Base-by-base conservation (phyloP, 371 early-diverging fungal genomes). In the Apophysomyces sp. region DNA sequence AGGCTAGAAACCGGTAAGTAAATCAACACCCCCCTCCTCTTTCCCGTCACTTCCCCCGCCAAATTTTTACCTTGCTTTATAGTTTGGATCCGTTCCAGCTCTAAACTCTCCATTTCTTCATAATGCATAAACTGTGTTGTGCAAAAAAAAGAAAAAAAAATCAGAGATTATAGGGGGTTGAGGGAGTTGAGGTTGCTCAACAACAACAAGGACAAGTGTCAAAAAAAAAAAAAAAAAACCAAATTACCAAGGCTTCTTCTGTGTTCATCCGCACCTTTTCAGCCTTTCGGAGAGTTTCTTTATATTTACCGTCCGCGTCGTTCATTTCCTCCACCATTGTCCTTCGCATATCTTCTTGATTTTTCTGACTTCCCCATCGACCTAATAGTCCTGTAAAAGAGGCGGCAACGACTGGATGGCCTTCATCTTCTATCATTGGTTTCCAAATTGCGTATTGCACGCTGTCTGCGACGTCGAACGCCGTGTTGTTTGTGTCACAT, bases 191-290 rank as follows among this genome's bases (percentile, higher is more conserved):
- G n/a, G n/a, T n/a, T n/a, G n/a, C n/a, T n/a, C n/a, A n/a, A n/a
- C n/a, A n/a, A n/a, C n/a, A n/a, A n/a, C n/a, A n/a, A n/a, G n/a
- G n/a, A n/a, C n/a, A n/a, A n/a, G n/a, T n/a, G n/a, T n/a, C n/a
- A n/a, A n/a, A n/a, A n/a, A n/a, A n/a, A n/a, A n/a, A n/a, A n/a
- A n/a, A n/a, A n/a, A n/a, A n/a, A n/a, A n/a, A n/a, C n/a, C n/a
- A n/a, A n/a, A n/a, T 77, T 83, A 87, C 87, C 72, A 92, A 51
- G 34, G 76, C 63, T 73, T 89, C 87, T 70, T 92, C 91, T 4
- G 84, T 76, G 15, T 76, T 76, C 39, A 86, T 77, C 44, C 92
- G 85, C 52, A 83, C 75, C 11, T 63, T 65, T 49, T 92, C 92
- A 1, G 82, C 83, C 34, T 77, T 78, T 52, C 62, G 65, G 13